Evolutionary conservation across 2,329 filamentous ascomycete species (phyloP), one percentile per base, ranked within the genome.

Genomic region (Aspergillus chevalieri): DNA sequence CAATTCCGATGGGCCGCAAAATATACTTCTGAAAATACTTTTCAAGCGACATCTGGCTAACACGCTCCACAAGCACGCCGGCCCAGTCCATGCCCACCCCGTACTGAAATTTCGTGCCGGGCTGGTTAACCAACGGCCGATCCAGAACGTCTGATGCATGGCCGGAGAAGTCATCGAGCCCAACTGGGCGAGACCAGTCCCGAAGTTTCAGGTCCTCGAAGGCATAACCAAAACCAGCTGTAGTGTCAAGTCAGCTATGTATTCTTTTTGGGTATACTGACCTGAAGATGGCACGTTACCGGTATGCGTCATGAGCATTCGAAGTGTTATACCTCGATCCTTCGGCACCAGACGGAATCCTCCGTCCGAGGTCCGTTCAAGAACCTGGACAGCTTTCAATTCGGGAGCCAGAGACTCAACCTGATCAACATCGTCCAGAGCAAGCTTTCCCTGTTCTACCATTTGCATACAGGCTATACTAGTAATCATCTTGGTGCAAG

Each of bases 41-140:
- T 21, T 41, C 15, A 4, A 81, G 69, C 2, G 58, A 62, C 4
- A 71, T 52, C 1, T 73, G 73, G 0, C 71, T 72, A 0, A 64
- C 69, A 9, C 78, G 67, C 54, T 79, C 73, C 4, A 81, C 60
- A 0, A 74, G 65, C 2, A 76, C 60, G 3, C 78, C 78, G 0
- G 74, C 79, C 78, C 78, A 82, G 59, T 82, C 78, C 12, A 80
- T 69, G 17, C 67, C 67, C 21, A 80, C 76, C 2, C 79, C 78
- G 24, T 86, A 86, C 50, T 81, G 75, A 80, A 81, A 87, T 3
- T 70, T 70, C 26, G 77, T 74, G 0, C 84, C 83, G 0, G 85
- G 84, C 54, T 87, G 82, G 56, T 84, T 82, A 1, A 85, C 66
- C 10, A 87, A 66, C 0, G 82, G 79, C 9, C 59, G 57, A 47